Percentiles rank a stretch among this genome's conserved stretches.
phyloP scores from a whole-genome alignment of 495 filamentous ascomycete species.

The Thozetella sp. region DNA sequence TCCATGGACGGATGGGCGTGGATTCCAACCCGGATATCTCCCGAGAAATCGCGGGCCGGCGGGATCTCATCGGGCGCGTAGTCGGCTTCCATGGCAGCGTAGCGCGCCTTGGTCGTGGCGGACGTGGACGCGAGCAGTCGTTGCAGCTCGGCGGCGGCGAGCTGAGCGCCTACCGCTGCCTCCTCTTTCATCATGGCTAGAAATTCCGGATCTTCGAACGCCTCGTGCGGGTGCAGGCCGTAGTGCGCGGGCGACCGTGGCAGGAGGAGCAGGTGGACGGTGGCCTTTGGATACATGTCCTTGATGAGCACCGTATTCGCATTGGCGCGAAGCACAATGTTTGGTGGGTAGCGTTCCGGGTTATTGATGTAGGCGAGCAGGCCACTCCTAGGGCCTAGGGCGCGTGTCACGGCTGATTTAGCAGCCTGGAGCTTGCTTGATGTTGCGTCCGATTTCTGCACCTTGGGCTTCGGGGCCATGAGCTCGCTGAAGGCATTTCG shows the following conservation, averaged over 20 bases:
- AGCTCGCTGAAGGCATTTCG: constrained; percentile 60
- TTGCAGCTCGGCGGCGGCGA: constrained; percentile 78
- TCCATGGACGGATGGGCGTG: constrained; percentile 92
- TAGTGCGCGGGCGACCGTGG: constrained; percentile 68
- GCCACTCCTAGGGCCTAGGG: constrained; percentile 55
- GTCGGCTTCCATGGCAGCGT: constrained; percentile 47
- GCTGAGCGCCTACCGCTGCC: constrained; percentile 55
- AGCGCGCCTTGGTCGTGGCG: constrained; percentile 52
- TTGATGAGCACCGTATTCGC: constrained; percentile 76
- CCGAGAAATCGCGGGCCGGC: constrained; percentile 73
- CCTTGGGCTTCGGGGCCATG: constrained; percentile 61
- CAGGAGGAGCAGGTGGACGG: constrained; percentile 83
- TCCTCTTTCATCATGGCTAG: constrained; percentile 64
- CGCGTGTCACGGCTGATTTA: constrained; percentile 24
- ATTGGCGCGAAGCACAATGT: constrained; percentile 69
- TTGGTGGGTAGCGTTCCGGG: constrained; percentile 63
- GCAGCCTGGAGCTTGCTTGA: constrained; percentile 19
- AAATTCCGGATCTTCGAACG: constrained; percentile 72
- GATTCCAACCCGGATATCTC: constrained; percentile 76
- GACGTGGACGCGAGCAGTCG: constrained; percentile 69
- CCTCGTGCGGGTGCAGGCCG: constrained; percentile 74
- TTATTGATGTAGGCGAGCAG: constrained; percentile 73
- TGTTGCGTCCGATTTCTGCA: constrained; percentile 16
- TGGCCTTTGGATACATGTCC: constrained; percentile 84
- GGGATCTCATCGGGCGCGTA: constrained; percentile 54